Base-by-base conservation (phyloP, 345 rosid species). In the Reutealis trisperma region DNA sequence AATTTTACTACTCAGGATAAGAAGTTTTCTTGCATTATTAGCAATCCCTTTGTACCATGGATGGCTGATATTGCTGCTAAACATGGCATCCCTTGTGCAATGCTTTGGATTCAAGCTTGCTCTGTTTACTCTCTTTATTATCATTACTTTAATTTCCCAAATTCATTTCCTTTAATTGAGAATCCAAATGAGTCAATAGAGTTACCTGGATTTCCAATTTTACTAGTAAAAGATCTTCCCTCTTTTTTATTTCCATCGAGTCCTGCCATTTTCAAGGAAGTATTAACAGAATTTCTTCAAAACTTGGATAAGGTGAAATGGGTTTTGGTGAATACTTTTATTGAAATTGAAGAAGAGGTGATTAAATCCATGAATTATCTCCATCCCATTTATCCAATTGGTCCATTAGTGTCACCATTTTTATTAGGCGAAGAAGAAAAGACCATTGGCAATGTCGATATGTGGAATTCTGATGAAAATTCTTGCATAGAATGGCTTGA, bases 41-140 rank as follows among this genome's bases (percentile, higher is more conserved):
- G 73, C 27, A 82, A 41, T 27, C 89, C 91, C 0, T 90, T 90
- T 60, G 25, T 86, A 64, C 87, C 93, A 30, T 90, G 93, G 93
- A 88, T 82, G 13, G 59, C 87, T 0, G 78, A 75, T 9, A 80
- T 87, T 68, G 91, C 92, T 0, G 76, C 58, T 12, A 59, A 84
- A 19, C 79, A 67, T 67, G 78, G 75, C 19, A 86, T 89, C 63
- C 90, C 92, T 54, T 84, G 85, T 67, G 88, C 87, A 8, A 55
- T 86, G 47, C 89, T 88, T 1, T 91, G 93, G 96, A 86, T 87
- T 47, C 86, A 89, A 79, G 83, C 96, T 71, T 84, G 81, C 67
- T 74, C 84, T 14, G 84, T 79, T 57, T 87, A 22, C 81, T 78
- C 82, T 22, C 67, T 86, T 59, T 91, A 88, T 67, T 88, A 86